Conservation (phyloP, 1,284 basidiomycete genomes). For the Leccinum olivaceoglutinosum region DNA sequence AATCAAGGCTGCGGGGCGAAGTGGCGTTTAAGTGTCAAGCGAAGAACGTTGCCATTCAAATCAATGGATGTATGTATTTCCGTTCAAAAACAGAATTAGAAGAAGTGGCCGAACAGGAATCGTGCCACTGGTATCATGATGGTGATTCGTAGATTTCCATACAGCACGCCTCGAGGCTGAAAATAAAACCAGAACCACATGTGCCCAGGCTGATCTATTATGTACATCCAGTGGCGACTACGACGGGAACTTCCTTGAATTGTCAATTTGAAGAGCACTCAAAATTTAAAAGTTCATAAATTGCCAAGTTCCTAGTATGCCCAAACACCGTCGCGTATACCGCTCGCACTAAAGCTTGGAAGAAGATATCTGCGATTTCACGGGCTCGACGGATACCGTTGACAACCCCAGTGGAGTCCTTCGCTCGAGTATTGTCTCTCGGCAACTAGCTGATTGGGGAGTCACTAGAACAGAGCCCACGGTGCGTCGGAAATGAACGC, state of each 20-base stretch:
- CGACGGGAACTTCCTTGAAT: background rate
- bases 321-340: slow-evolving; percentile 3
- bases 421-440: too few relatives aligned
- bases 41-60: background rate
- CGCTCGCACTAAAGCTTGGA: too few relatives aligned
- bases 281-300: too few relatives aligned
- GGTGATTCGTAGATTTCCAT: background rate
- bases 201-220: background rate
- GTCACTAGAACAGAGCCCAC: too few relatives aligned
- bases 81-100: background rate
- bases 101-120: background rate
- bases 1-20: slow-evolving; percentile 44
- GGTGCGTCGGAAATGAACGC: too few relatives aligned
- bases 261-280: background rate
- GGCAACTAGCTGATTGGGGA: too few relatives aligned
- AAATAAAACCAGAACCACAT: background rate
- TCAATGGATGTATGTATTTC: background rate
- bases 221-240: background rate
- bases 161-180: background rate
- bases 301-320: background rate
- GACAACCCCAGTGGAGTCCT: too few relatives aligned
- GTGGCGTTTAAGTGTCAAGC: slow-evolving; percentile 31
- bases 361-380: too few relatives aligned
- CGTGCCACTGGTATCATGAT: background rate
- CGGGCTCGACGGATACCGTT: too few relatives aligned